Evolutionary conservation across 2,329 filamentous ascomycete genomes (phyloP).

Genomic region (Pestalotiopsis sp.): DNA sequence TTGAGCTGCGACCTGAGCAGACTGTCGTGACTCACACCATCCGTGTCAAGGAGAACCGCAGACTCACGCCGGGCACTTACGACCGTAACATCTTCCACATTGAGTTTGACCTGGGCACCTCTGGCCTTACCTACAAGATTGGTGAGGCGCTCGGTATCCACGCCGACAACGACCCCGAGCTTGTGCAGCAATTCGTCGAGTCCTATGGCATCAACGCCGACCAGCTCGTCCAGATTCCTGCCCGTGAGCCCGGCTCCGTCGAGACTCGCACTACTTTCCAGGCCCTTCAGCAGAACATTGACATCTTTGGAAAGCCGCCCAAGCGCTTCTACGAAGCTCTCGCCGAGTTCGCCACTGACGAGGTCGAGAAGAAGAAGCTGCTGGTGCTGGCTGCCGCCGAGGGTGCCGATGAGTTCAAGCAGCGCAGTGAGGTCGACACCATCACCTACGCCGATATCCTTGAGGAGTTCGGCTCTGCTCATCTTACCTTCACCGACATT

Average conservation of each 20-base stretch:
- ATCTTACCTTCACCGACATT: slow-evolving; percentile 85
- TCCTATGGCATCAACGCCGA: slow-evolving; percentile 84
- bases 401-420: slow-evolving; percentile 89
- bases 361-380: slow-evolving; percentile 80
- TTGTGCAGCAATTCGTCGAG: slow-evolving; percentile 83
- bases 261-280: slow-evolving; percentile 95
- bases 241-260: slow-evolving; percentile 75
- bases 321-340: slow-evolving; percentile 98
- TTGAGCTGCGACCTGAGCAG: slow-evolving; percentile 80
- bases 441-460: slow-evolving; percentile 90
- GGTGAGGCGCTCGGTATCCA: slow-evolving; percentile 97
- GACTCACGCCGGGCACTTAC: slow-evolving; percentile 84
- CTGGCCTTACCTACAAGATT: slow-evolving; percentile 93
- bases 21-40: slow-evolving; percentile 84
- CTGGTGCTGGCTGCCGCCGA: slow-evolving; percentile 75
- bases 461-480: slow-evolving; percentile 86
- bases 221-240: slow-evolving; percentile 88
- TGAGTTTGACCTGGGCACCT: slow-evolving; percentile 91
- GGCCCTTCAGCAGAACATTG: slow-evolving; percentile 86
- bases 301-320: slow-evolving; percentile 94
- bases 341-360: slow-evolving; percentile 81
- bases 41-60: slow-evolving; percentile 91
- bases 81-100: slow-evolving; percentile 99
- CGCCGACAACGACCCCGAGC: slow-evolving; percentile 82
- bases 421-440: slow-evolving; percentile 86